Evolutionary conservation across 2,329 filamentous ascomycete genomes (phyloP).

Genomic region (Cryphonectria parasitica): DNA sequence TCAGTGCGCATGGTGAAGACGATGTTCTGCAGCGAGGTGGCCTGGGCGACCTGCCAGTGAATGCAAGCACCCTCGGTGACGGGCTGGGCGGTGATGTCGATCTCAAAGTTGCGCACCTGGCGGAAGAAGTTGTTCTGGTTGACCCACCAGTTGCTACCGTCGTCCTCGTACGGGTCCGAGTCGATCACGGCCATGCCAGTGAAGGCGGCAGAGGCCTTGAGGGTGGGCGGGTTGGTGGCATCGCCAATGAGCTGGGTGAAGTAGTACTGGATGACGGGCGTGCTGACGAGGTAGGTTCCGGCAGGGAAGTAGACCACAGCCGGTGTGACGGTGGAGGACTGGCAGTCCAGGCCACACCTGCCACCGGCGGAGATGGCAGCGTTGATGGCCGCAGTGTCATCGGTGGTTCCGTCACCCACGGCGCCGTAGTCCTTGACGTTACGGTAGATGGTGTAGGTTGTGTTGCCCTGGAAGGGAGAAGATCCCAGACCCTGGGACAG

Average conservation of each 20-base stretch:
- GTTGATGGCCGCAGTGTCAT: constrained; percentile 92
- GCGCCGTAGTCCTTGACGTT: constrained; percentile 80
- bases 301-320: constrained; percentile 91
- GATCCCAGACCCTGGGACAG: constrained; percentile 64
- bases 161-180: constrained; percentile 76
- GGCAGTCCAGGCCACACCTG: constrained; percentile 80
- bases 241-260: constrained; percentile 94
- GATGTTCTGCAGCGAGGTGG: constrained; percentile 79
- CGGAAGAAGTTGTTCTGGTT: constrained; percentile 88
- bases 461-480: constrained; percentile 61
- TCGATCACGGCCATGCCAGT: constrained; percentile 88
- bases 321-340: constrained; percentile 81
- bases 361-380: constrained; percentile 74
- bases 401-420: constrained; percentile 67
- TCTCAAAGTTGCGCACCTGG: constrained; percentile 79
- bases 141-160: constrained; percentile 74
- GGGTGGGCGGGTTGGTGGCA: constrained; percentile 68
- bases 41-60: constrained; percentile 86
- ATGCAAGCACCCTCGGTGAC: constrained; percentile 68
- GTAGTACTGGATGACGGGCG: constrained; percentile 82
- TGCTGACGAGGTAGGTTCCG: constrained; percentile 81
- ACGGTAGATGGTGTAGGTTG: constrained; percentile 72
- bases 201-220: constrained; percentile 76
- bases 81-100: constrained; percentile 72
- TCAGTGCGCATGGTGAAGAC: constrained; percentile 78